Evolutionary conservation across 768 basidiomycete species (phyloP).

Genomic region (Mrakia frigida): DNA sequence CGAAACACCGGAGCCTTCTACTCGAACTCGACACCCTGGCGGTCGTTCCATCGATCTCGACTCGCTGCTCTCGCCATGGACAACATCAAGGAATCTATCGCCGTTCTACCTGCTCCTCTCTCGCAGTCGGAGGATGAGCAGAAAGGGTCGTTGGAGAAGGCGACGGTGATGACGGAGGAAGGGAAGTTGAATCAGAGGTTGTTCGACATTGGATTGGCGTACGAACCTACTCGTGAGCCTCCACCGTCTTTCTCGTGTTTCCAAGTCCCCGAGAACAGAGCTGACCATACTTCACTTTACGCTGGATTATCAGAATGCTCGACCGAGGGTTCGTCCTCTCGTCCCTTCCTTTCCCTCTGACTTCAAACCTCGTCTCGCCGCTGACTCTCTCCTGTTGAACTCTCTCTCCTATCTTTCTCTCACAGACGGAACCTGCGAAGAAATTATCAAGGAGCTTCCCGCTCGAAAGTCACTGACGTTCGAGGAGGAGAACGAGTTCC

Average conservation of each 20-base stretch:
- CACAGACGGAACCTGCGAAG: conserved; percentile 40
- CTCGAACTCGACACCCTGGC: conserved; percentile 37
- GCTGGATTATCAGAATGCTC: background rate
- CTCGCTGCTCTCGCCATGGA: conserved; percentile 33
- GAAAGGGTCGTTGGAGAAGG: background rate
- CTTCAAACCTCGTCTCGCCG: background rate
- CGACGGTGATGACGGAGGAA: background rate
- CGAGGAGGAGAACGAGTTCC: conserved; percentile 38
- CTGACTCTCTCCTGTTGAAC: background rate
- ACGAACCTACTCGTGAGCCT: conserved; percentile 38
- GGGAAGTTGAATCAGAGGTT: conserved; percentile 26
- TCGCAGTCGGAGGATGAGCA: background rate
- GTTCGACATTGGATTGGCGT: conserved; percentile 39
- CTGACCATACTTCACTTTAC: background rate
- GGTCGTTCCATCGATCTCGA: conserved; percentile 39
- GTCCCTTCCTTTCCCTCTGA: no score
- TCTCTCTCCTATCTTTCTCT: background rate
- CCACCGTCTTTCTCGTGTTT: background rate
- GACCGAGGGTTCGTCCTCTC: conserved; percentile 13
- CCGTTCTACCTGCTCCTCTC: background rate
- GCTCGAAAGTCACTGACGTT: conserved; percentile 35
- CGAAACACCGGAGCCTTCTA: conserved; percentile 41
- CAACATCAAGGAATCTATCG: conserved; percentile 13
- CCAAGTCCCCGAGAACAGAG: background rate
- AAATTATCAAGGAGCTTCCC: conserved; percentile 36